These are phyloP conservation scores for Iris macrosiphon DNA, from an alignment of 106 monocot species.

Conservation along the genomic window DNA sequence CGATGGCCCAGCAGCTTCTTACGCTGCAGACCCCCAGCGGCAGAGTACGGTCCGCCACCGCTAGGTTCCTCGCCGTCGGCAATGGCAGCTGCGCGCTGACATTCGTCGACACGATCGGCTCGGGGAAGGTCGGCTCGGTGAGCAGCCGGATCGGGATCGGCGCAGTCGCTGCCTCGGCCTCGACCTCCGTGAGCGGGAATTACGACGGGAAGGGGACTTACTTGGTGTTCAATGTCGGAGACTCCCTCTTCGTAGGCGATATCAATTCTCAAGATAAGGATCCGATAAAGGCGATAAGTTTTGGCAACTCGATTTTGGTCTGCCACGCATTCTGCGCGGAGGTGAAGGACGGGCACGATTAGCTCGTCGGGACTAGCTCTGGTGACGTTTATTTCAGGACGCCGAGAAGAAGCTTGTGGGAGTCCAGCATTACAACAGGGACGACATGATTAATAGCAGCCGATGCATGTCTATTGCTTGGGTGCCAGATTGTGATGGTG, in stretches of 20 bases:
- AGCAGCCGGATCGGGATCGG: constrained; percentile 48
- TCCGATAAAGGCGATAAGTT: constrained; percentile 85
- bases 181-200: constrained; percentile 58
- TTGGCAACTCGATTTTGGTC: constrained; percentile 67
- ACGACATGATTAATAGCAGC: constrained; percentile 67
- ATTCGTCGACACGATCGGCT: constrained; percentile 49
- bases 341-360: constrained; percentile 94
- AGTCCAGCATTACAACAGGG: constrained; percentile 94
- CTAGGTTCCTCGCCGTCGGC: constrained; percentile 44
- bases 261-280: constrained; percentile 96
- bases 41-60: constrained; percentile 45
- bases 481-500: constrained; percentile 79
- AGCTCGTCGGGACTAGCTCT: constrained; percentile 83
- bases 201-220: constrained; percentile 83
- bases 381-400: constrained; percentile 95
- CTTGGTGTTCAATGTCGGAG: constrained; percentile 83
- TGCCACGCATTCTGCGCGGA: constrained; percentile 91
- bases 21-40: constrained; percentile 22
- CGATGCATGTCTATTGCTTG: constrained; percentile 76
- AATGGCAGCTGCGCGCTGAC: constrained; percentile 54
- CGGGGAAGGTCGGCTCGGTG: constrained; percentile 37
- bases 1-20: constrained; percentile 28
- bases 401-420: constrained; percentile 82
- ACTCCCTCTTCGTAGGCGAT: constrained; percentile 80
- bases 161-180: constrained; percentile 27